A percentile compares a stretch with the other conserved stretches of the same genome.
Evolutionary conservation across 2,329 filamentous ascomycete genomes (phyloP).

Genomic region (Metarhizium humberi): DNA sequence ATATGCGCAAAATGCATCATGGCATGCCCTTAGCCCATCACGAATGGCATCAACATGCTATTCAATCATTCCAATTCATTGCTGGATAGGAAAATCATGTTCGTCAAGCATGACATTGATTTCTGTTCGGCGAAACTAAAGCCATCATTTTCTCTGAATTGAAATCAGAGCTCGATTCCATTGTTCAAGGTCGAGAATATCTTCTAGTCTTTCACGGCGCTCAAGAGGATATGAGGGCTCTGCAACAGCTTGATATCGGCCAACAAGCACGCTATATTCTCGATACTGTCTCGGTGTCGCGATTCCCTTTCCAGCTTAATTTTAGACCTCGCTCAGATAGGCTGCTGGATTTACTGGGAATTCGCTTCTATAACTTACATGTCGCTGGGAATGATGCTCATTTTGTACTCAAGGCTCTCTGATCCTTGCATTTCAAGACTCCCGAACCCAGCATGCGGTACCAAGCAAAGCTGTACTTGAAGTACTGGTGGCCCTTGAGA

Average conservation of each 20-base stretch:
- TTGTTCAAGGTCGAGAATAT: too few relatives aligned
- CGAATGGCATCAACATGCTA: too few relatives aligned
- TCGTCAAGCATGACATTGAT: background rate
- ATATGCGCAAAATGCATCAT: too few relatives aligned
- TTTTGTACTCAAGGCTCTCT: background rate
- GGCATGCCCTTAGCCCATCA: too few relatives aligned
- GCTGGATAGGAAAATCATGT: too few relatives aligned
- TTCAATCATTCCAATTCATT: too few relatives aligned
- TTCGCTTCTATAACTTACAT: background rate
- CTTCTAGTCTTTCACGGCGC: too few relatives aligned
- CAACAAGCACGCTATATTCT: background rate
- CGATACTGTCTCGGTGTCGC: background rate
- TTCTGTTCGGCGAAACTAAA: background rate
- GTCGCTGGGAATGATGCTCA: background rate
- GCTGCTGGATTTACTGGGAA: background rate
- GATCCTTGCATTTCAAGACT: background rate
- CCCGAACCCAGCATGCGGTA: background rate
- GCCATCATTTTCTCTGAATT: background rate
- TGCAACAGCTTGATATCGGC: background rate
- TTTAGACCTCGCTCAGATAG: background rate
- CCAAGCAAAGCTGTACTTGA: background rate
- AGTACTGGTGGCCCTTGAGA: background rate
- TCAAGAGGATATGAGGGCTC: too few relatives aligned
- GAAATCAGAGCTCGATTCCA: background rate
- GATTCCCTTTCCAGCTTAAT: background rate